A percentile compares a stretch with the other conserved stretches of the same genome.
phyloP scores from a whole-genome alignment of 768 basidiomycete genomes.

The Mrakia hoshinonis region DNA sequence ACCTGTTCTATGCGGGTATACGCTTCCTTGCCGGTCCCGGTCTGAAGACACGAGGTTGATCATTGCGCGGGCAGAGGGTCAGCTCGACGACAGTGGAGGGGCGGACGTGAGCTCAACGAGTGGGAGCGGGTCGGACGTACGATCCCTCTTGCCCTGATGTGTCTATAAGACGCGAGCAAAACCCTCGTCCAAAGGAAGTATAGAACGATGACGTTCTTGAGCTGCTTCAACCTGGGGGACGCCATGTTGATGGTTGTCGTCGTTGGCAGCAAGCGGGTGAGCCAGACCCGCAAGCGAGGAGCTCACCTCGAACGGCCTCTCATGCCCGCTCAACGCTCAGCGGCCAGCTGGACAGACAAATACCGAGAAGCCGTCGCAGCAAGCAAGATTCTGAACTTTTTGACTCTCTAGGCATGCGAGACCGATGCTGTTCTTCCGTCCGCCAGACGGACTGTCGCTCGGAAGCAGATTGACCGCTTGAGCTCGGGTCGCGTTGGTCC shows the following conservation, averaged over 20 bases:
- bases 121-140: background rate
- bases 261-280: too few relatives aligned
- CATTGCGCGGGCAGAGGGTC: background rate
- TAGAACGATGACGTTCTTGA: conserved; percentile 46
- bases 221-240: background rate
- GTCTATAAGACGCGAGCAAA: conserved; percentile 50
- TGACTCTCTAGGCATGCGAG: too few relatives aligned
- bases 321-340: too few relatives aligned
- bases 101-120: background rate
- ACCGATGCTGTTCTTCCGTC: too few relatives aligned
- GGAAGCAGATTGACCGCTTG: too few relatives aligned
- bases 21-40: conserved; percentile 47
- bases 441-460: too few relatives aligned
- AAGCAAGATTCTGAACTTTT: too few relatives aligned
- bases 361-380: too few relatives aligned
- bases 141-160: conserved; percentile 58
- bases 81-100: background rate
- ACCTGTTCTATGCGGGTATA: conserved; percentile 38
- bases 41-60: background rate
- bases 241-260: background rate
- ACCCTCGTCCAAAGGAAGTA: conserved; percentile 38
- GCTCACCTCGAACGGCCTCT: too few relatives aligned
- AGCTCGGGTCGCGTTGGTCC: background rate
- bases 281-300: too few relatives aligned
- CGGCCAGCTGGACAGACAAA: too few relatives aligned